Percentiles rank a stretch among this genome's conserved stretches.
These are phyloP conservation scores for Ceratocystis diversiconidia DNA, from an alignment of 2,329 filamentous ascomycete species.

Conservation along the genomic window DNA sequence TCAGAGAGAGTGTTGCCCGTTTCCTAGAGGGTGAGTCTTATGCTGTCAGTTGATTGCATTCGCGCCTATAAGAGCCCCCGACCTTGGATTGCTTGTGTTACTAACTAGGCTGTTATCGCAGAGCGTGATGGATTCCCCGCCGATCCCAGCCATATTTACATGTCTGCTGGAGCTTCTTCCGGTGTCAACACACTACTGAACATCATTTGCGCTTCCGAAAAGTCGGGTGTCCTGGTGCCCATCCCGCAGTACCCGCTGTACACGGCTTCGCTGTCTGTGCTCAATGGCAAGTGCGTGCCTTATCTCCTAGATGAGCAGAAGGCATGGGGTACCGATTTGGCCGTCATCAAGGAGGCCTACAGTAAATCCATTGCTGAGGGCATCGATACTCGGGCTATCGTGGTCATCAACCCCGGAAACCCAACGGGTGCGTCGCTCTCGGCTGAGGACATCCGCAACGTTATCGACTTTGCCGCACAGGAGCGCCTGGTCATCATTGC, in stretches of 20 bases:
- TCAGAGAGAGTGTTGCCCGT: conserved; percentile 77
- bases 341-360: conserved; percentile 60
- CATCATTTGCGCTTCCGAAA: conserved; percentile 64
- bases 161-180: conserved; percentile 81
- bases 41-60: no score
- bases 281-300: conserved; percentile 76
- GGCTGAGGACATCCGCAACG: conserved; percentile 61
- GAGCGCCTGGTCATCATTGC: conserved; percentile 82
- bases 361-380: conserved; percentile 61
- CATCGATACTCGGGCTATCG: conserved; percentile 79
- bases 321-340: conserved; percentile 76
- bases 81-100: no score
- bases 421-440: conserved; percentile 81
- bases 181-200: conserved; percentile 89
- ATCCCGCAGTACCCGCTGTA: conserved; percentile 98
- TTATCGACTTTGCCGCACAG: conserved; percentile 76
- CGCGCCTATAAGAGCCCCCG: no score
- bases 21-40: conserved; percentile 66
- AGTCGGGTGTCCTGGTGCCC: conserved; percentile 76
- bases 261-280: conserved; percentile 75
- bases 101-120: conserved; percentile 24
- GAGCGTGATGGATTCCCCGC: conserved; percentile 79
- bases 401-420: conserved; percentile 97
- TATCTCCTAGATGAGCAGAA: conserved; percentile 84
- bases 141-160: conserved; percentile 68